Base-by-base conservation (phyloP, 257 asterid species). In the Solanum infundibuliforme region DNA sequence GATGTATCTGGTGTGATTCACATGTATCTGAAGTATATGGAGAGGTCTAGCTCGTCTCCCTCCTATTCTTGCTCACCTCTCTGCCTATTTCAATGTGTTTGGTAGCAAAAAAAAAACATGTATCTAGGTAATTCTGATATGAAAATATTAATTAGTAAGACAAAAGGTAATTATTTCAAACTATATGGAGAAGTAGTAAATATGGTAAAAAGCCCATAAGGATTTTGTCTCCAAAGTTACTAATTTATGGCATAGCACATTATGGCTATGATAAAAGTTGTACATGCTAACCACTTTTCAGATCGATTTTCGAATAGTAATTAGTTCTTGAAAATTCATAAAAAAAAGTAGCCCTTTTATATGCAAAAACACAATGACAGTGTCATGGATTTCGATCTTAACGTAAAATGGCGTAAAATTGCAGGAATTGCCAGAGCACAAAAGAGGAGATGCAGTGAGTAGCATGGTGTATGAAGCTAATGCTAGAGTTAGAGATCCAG, bases 401-500 rank as follows among this genome's bases (percentile, higher is more conserved):
- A 62, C 23, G 31, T 62, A 25, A 62, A 62, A 79, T 43, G 58
- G 83, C 41, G 21, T 14, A 11, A 36, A 75, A 75, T 74, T 75
- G 29, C 69, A 82, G 86, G 86, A 82, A 82, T 48, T 82, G 86
- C 86, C 86, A 31, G 86, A 82, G 86, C 86, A 82, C 7, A 31
- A 82, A 13, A 82, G 86, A 48, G 86, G 69, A 48, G 86, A 82
- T 82, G 86, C 86, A 82, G 86, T 82, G 43, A 82, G 86, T 52
- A 82, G 86, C 86, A 48, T 82, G 86, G 86, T 82, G 6, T 82
- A 82, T 82, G 86, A 82, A 82, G 86, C 86, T 9, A 82, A 82
- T 48, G 86, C 86, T 48, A 82, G 86, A 48, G 86, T 82, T 82
- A 29, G 86, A 82, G 86, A 82, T 82, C 86, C 86, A 82, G 86